Evolutionary conservation across 768 basidiomycete species (phyloP).

Genomic region (Rhizopogon sp.): DNA sequence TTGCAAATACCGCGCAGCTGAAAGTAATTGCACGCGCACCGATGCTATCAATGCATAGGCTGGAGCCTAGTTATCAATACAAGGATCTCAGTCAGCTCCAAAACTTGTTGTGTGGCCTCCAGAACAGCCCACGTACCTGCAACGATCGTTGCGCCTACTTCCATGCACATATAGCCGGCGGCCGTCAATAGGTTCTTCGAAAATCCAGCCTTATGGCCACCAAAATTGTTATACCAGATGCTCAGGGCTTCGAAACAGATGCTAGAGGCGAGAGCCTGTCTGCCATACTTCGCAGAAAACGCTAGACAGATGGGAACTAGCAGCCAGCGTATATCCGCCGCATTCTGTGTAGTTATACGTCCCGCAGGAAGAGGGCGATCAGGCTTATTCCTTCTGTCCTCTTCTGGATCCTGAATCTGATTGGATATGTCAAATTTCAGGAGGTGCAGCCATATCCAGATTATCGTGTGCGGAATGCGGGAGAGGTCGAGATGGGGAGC

Average conservation of each 20-base stretch:
- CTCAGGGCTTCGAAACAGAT: slow-evolving; percentile 17
- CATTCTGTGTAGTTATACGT: slow-evolving; percentile 27
- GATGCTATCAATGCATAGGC: slow-evolving; percentile 3
- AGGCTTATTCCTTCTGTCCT: slow-evolving; percentile 32
- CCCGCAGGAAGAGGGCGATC: slow-evolving; percentile 35
- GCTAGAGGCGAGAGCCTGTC: slow-evolving; percentile 20
- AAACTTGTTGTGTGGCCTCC: no score
- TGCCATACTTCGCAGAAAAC: slow-evolving; percentile 22
- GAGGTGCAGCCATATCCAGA: slow-evolving; percentile 37
- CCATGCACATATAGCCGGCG: slow-evolving; percentile 21
- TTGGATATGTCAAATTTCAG: slow-evolving; percentile 33
- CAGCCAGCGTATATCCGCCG: slow-evolving; percentile 24
- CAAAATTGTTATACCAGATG: slow-evolving; percentile 27
- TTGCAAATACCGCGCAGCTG: slow-evolving; percentile 19
- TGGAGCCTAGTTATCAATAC: not conserved
- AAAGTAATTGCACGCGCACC: slow-evolving; percentile 16
- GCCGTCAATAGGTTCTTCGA: slow-evolving; percentile 19
- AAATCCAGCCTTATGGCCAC: slow-evolving; percentile 17
- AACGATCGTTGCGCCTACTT: slow-evolving; percentile 22
- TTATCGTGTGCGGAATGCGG: slow-evolving; percentile 14
- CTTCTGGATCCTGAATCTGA: slow-evolving; percentile 27
- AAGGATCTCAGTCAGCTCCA: no score
- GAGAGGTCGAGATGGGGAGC: slow-evolving; percentile 11
- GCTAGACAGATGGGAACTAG: slow-evolving; percentile 22
- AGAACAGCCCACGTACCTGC: slow-evolving; percentile 13